Base-by-base conservation (phyloP, 805 yeast species). In the Wickerhamiella kazuoi region DNA sequence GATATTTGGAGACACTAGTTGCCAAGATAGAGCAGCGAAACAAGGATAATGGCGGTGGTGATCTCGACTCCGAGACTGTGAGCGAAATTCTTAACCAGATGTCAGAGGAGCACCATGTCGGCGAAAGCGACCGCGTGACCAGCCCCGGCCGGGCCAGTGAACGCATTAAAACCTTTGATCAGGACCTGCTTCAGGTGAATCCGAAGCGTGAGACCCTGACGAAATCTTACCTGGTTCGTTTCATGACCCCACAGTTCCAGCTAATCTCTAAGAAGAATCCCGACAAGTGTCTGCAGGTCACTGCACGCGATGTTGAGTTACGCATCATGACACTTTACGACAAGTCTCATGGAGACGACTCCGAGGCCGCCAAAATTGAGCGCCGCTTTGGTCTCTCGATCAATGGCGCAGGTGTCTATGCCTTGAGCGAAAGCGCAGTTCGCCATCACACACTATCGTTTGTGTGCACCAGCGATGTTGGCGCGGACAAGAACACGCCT, bases 241-340 rank as follows among this genome's bases (percentile, higher is more conserved):
- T 87, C 33, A 62, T 78, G 4, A 71, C 82, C 21, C 94, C 96
- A 0, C 95, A 87, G 55, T 71, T 84, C 35, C 96, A 86, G 53
- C 50, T 79, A 20, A 65, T 71, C 36, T 63, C 71, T 14, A 65
- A 65, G 23, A 63, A 64, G 39, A 66, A 68, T 20, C 67, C 63
- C 2, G 73, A 71, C 33, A 62, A 79, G 2, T 71, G 80, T 38
- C 64, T 83, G 11, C 55, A 84, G 26, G 64, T 86, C n/a, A 69
- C 79, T 2, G 71, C 94, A 0, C 90, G 87, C 9, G 64, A 62
- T 32, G 72, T 86, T 39, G 78, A 79, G 48, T 54, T 76, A 21
- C 74, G 79, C 44, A 71, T 79, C 8, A 57, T 82, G n/a, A 67
- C 80, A 2, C 71, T 84, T 34, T 67, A 67, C 42, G 71, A 72